A percentile compares a stretch with the other conserved stretches of the same genome.
Evolutionary conservation across 169 alveolate species (phyloP).

Genomic region (Plasmodium blacklocki): DNA sequence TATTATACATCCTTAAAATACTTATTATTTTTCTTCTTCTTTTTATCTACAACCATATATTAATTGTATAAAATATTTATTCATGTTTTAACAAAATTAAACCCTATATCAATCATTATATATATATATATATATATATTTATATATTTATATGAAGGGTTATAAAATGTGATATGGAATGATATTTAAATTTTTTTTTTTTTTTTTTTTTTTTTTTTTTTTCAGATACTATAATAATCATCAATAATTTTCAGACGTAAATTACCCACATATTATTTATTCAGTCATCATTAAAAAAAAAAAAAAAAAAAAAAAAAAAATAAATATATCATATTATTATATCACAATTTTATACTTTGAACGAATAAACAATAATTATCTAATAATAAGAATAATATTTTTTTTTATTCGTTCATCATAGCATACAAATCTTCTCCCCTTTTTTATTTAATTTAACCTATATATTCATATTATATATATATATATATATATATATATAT

Average conservation of each 20-base stretch:
- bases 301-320: constrained; percentile 10
- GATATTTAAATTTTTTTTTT: background rate
- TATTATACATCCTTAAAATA: background rate
- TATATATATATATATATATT: too few relatives aligned
- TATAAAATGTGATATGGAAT: too few relatives aligned
- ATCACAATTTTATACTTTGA: background rate
- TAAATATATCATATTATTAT: background rate
- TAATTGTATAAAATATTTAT: too few relatives aligned
- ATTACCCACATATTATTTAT: constrained; percentile 37
- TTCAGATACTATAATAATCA: constrained; percentile 34
- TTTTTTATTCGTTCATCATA: background rate
- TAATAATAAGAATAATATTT: background rate
- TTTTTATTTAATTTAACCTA: too few relatives aligned
- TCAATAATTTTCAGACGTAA: constrained; percentile 54
- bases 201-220: constrained; percentile 9
- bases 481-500: too few relatives aligned
- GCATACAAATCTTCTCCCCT: background rate
- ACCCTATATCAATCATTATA: too few relatives aligned
- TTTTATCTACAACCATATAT: background rate
- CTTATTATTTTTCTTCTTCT: background rate
- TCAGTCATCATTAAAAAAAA: constrained; percentile 39
- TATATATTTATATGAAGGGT: too few relatives aligned
- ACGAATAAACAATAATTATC: too few relatives aligned
- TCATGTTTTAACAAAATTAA: too few relatives aligned
- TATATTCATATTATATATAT: too few relatives aligned